These are phyloP conservation scores for Aureobasidium sp. DNA, from an alignment of 2,329 filamentous ascomycete species.

Conservation along the genomic window DNA sequence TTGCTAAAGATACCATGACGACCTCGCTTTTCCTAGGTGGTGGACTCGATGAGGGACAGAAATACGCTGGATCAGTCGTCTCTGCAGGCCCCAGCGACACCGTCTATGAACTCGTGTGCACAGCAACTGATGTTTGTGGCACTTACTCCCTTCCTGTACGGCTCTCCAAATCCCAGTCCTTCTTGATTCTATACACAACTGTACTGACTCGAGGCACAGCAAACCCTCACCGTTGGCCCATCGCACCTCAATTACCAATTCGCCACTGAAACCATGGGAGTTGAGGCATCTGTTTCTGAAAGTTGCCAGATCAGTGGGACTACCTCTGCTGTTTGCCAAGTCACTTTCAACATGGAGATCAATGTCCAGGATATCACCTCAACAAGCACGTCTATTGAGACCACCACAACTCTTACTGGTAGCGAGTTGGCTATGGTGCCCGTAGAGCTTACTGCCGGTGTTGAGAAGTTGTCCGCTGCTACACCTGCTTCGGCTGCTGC, in stretches of 20 bases:
- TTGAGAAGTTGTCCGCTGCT: slow-evolving; percentile 4
- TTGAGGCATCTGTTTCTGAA: neutral
- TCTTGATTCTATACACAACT: neutral
- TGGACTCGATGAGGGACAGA: neutral
- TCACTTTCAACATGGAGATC: neutral
- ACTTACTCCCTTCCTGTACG: neutral
- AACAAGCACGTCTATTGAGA: neutral
- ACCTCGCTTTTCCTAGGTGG: neutral
- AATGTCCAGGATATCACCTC: neutral
- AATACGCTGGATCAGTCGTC: neutral
- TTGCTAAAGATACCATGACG: neutral
- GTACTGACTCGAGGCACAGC: neutral
- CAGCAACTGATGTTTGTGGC: neutral
- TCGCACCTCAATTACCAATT: neutral
- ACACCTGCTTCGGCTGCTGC: slow-evolving; percentile 3
- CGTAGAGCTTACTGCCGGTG: neutral
- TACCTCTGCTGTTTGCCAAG: neutral
- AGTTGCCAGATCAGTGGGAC: neutral
- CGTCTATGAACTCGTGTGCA: neutral
- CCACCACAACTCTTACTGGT: neutral
- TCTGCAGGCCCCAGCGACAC: neutral
- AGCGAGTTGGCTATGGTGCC: neutral
- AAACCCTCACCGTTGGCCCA: neutral
- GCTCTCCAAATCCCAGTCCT: neutral
- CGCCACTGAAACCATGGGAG: neutral